Evolutionary conservation across 1,139 yeast genomes (phyloP).

Genomic region (Candida gigantensis): DNA sequence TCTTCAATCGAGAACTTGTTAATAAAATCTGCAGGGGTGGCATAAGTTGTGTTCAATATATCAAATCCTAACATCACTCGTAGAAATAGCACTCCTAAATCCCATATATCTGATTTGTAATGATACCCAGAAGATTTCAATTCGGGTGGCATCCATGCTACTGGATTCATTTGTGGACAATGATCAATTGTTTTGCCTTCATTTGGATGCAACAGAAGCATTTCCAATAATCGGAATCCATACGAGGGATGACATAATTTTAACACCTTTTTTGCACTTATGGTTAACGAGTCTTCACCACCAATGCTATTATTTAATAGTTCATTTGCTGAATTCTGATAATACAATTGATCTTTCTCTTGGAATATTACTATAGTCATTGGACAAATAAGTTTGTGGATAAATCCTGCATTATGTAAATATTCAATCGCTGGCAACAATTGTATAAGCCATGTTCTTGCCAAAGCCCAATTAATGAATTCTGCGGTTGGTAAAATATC

Average conservation of each 20-base stretch:
- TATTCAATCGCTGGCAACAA: slow-evolving; percentile 81
- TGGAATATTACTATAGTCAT: slow-evolving; percentile 51
- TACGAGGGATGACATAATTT: slow-evolving; percentile 71
- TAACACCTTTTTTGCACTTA: slow-evolving; percentile 34
- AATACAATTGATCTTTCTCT: slow-evolving; percentile 15
- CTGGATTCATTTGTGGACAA: slow-evolving; percentile 23
- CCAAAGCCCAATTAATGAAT: slow-evolving; percentile 67
- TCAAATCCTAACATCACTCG: slow-evolving; percentile 65
- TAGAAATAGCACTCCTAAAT: slow-evolving; percentile 76
- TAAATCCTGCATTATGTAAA: slow-evolving; percentile 76
- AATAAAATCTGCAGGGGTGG: slow-evolving; percentile 64
- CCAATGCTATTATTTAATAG: neutral
- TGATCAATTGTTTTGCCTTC: slow-evolving; percentile 9
- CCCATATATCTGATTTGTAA: slow-evolving; percentile 91
- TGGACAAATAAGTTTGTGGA: slow-evolving; percentile 69
- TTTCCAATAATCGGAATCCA: slow-evolving; percentile 63
- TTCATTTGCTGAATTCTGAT: slow-evolving; percentile 10
- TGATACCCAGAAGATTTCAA: slow-evolving; percentile 44
- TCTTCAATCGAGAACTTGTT: slow-evolving; percentile 39
- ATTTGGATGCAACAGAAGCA: slow-evolving; percentile 57
- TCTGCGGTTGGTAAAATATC: slow-evolving; percentile 73
- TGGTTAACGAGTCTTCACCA: slow-evolving; percentile 1
- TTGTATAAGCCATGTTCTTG: slow-evolving; percentile 87
- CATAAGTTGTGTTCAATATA: slow-evolving; percentile 46
- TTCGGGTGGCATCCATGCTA: slow-evolving; percentile 80